Evolutionary conservation across 2,329 filamentous ascomycete species (phyloP).

Genomic region (Pleochaeta shiraiana): DNA sequence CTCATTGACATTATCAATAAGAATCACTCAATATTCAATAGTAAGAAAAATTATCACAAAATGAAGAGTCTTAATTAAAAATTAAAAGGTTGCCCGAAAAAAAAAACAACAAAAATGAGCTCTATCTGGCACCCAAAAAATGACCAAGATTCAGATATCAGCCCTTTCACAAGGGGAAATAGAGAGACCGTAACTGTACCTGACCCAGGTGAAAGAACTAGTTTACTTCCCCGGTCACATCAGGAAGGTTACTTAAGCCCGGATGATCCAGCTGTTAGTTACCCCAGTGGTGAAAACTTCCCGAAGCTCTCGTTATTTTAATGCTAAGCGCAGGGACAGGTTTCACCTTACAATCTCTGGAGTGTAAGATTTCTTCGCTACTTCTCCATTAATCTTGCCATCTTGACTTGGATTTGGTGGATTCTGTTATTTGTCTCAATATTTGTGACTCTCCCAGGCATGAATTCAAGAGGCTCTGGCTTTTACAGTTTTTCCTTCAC

Average conservation of each 20-base stretch:
- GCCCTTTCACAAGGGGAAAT: constrained; percentile 8
- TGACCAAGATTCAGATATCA: constrained; percentile 17
- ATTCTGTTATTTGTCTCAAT: constrained; percentile 65
- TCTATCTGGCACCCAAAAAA: constrained; percentile 33
- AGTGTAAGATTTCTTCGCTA: constrained; percentile 63
- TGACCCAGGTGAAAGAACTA: constrained; percentile 35
- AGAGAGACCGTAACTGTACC: constrained; percentile 5
- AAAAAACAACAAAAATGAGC: constrained; percentile 20
- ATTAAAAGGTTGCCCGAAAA: too few relatives aligned
- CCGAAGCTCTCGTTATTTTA: neutral
- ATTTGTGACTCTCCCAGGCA: constrained; percentile 74
- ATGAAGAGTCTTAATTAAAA: too few relatives aligned
- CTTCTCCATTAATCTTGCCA: constrained; percentile 52
- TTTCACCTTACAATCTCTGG: constrained; percentile 89
- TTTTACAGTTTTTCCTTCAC: constrained; percentile 80
- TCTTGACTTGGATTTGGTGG: constrained; percentile 81
- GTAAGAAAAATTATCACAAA: too few relatives aligned
- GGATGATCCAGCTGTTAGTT: constrained; percentile 56
- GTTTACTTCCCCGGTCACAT: constrained; percentile 14
- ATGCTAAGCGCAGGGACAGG: constrained; percentile 19
- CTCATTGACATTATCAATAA: too few relatives aligned
- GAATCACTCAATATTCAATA: too few relatives aligned
- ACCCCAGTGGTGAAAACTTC: neutral
- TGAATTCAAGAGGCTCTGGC: constrained; percentile 73
- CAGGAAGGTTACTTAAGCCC: constrained; percentile 40